phyloP scores from a whole-genome alignment of 1,284 basidiomycete species.

The Ustilago vetiveriae region DNA sequence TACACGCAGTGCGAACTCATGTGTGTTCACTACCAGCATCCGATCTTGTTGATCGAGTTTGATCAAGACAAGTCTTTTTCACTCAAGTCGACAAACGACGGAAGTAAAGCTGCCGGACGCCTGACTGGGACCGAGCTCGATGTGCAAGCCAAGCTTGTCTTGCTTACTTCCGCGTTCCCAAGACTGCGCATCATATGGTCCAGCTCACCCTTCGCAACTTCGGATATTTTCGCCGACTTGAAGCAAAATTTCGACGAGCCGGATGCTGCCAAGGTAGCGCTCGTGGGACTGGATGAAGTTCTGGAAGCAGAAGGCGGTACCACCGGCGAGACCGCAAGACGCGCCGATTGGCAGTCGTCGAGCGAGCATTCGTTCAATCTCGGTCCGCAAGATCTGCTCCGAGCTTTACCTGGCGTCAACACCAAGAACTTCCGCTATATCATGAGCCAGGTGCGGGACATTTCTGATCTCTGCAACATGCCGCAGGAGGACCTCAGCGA shows the following conservation, averaged over 20 bases:
- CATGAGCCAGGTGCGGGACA: constrained; percentile 79
- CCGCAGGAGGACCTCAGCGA: constrained; percentile 75
- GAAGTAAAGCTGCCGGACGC: constrained; percentile 7
- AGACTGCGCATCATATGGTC: constrained; percentile 95
- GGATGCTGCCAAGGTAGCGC: constrained; percentile 81
- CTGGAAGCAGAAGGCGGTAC: constrained; percentile 17
- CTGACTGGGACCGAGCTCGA: constrained; percentile 66
- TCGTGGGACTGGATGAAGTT: constrained; percentile 50
- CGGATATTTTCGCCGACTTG: constrained; percentile 91
- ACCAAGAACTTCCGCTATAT: constrained; percentile 87
- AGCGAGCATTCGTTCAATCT: constrained; percentile 51
- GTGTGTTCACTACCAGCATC: constrained; percentile 94
- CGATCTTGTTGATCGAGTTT: constrained; percentile 95
- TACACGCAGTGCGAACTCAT: constrained; percentile 97
- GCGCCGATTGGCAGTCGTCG: constrained; percentile 12
- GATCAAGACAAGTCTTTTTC: constrained; percentile 96
- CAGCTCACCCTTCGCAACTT: constrained; percentile 89
- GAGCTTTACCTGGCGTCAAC: constrained; percentile 74
- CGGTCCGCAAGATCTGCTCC: constrained; percentile 68
- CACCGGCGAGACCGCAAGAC: constrained; percentile 10
- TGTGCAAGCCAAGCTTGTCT: constrained; percentile 87
- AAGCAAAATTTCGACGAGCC: constrained; percentile 87
- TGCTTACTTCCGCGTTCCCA: constrained; percentile 88
- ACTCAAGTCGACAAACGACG: constrained; percentile 63
- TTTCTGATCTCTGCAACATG: constrained; percentile 81